phyloP scores from a whole-genome alignment of 2,329 filamentous ascomycete species.

The Fusarium anthophilum region DNA sequence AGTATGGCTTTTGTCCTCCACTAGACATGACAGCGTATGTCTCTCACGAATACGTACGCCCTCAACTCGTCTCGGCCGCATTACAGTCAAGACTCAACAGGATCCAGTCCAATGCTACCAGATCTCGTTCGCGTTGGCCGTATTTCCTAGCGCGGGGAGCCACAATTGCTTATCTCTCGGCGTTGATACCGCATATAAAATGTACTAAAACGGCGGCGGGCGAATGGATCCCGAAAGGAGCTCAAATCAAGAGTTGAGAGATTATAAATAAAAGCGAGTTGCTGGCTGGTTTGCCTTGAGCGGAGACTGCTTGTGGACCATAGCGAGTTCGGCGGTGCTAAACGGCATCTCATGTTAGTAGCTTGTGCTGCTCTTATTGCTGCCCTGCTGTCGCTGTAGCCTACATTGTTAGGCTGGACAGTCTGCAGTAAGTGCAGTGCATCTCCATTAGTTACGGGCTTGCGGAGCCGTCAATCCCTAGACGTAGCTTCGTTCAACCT shows the following conservation, averaged over 20 bases:
- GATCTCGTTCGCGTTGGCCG: conserved; percentile 20
- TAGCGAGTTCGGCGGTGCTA: conserved; percentile 40
- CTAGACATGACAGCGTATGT: not conserved
- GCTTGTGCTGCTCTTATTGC: not conserved
- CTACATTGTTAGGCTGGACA: not conserved
- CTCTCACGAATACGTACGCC: conserved; percentile 1
- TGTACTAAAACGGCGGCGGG: conserved; percentile 24
- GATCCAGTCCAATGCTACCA: conserved; percentile 5
- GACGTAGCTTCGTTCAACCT: conserved; percentile 12
- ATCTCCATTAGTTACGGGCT: conserved; percentile 11
- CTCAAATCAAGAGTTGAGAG: conserved; percentile 38
- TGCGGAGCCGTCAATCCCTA: conserved; percentile 34
- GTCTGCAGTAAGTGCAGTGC: not conserved
- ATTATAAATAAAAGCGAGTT: conserved; percentile 45
- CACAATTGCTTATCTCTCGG: conserved; percentile 38
- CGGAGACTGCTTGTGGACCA: conserved; percentile 37
- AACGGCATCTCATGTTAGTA: conserved; percentile 7
- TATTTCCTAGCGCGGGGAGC: conserved; percentile 36
- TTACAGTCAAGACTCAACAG: conserved; percentile 11
- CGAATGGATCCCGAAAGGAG: conserved; percentile 28
- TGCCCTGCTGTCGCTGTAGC: not conserved
- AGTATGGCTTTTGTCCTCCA: conserved; percentile 27
- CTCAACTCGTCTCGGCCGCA: conserved; percentile 13
- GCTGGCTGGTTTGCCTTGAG: conserved; percentile 17
- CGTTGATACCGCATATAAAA: conserved; percentile 11